These are phyloP conservation scores for Psophocarpus tetragonolobus DNA, from an alignment of 306 rosid genomes.

Conservation along the genomic window DNA sequence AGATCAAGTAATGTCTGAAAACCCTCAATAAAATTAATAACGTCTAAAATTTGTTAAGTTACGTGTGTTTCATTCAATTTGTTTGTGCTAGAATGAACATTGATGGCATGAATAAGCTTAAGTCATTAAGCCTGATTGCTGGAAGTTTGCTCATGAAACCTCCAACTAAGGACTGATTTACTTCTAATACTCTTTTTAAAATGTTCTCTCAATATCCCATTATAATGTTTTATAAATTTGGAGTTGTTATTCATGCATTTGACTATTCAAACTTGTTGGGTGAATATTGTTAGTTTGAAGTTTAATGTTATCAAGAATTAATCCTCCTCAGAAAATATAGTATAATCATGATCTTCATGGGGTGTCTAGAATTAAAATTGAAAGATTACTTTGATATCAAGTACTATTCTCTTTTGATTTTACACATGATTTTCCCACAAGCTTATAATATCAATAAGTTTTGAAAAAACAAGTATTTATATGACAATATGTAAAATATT, in stretches of 20 bases:
- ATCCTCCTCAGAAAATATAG: not conserved
- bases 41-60: not conserved
- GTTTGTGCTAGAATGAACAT: not conserved
- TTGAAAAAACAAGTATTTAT: conserved; percentile 8
- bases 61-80: not conserved
- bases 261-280: not conserved
- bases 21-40: not conserved
- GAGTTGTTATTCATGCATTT: conserved; percentile 2
- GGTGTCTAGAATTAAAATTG: not conserved
- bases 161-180: not conserved
- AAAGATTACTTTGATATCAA: not conserved
- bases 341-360: not conserved
- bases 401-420: not conserved
- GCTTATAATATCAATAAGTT: not conserved
- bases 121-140: not conserved
- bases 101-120: not conserved
- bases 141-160: not conserved
- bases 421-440: not conserved
- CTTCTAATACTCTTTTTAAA: not conserved
- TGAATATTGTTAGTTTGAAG: not conserved
- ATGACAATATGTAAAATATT: not conserved
- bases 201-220: not conserved
- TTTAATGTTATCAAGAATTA: not conserved
- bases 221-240: not conserved
- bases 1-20: not conserved